phyloP scores from a whole-genome alignment of 345 rosid genomes.

The Streptanthus diversifolius region DNA sequence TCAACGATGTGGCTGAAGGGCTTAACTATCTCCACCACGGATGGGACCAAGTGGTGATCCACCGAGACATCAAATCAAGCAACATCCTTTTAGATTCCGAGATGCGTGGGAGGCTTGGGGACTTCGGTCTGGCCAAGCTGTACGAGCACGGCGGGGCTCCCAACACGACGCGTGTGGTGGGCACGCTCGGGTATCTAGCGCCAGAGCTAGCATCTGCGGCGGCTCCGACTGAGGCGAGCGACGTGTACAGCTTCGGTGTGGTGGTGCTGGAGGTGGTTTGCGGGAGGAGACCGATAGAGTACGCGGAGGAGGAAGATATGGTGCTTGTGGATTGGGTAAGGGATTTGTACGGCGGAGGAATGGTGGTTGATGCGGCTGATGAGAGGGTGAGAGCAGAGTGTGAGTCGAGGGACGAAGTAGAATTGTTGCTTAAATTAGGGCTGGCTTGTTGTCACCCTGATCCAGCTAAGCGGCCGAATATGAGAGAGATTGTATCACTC shows the following conservation, averaged over 20 bases:
- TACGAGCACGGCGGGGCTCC: constrained; percentile 74
- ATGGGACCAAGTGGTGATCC: constrained; percentile 87
- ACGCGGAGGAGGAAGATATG: constrained; percentile 47
- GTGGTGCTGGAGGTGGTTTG: constrained; percentile 80
- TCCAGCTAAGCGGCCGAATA: constrained; percentile 55
- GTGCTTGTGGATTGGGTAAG: constrained; percentile 76
- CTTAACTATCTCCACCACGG: constrained; percentile 81
- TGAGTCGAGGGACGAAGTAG: constrained; percentile 55
- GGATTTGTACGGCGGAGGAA: constrained; percentile 50
- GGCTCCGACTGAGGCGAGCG: constrained; percentile 61
- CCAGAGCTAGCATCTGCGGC: constrained; percentile 65
- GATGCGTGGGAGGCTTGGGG: constrained; percentile 80
- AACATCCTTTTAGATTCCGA: constrained; percentile 72
- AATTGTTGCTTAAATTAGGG: constrained; percentile 68
- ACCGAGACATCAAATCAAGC: constrained; percentile 80
- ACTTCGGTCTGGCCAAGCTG: constrained; percentile 81
- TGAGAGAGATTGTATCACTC: constrained; percentile 67
- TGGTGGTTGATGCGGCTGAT: constrained; percentile 56
- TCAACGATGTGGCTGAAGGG: constrained; percentile 81
- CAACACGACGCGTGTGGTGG: constrained; percentile 78
- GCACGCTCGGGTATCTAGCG: constrained; percentile 83
- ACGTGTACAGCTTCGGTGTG: constrained; percentile 83
- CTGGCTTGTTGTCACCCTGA: constrained; percentile 86
- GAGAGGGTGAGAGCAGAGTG: constrained; percentile 47
- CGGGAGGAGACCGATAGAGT: constrained; percentile 65